phyloP scores from a whole-genome alignment of 345 rosid species.

The Camelina laxa region DNA sequence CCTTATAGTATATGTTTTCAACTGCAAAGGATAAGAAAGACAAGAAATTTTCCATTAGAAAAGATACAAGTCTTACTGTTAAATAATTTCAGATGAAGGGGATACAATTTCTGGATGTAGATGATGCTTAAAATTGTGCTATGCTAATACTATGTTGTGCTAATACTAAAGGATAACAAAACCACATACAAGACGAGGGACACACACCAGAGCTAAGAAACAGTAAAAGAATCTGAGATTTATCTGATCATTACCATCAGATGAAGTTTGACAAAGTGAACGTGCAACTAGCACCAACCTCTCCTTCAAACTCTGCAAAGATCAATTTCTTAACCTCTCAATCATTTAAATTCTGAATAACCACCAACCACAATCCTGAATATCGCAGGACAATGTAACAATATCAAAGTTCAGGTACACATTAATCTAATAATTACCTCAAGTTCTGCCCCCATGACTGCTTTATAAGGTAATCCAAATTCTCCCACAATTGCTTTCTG shows the following conservation, averaged over 20 bases:
- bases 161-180: conserved; percentile 15
- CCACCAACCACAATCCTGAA: background rate
- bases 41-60: conserved; percentile 19
- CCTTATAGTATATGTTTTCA: conserved; percentile 77
- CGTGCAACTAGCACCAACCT: conserved; percentile 62
- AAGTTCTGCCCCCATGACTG: conserved; percentile 63
- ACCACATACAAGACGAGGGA: conserved; percentile 4
- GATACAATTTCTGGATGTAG: background rate
- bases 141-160: conserved; percentile 4
- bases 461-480: conserved; percentile 71
- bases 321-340: conserved; percentile 10
- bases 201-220: background rate
- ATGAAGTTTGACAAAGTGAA: conserved; percentile 45
- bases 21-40: conserved; percentile 55
- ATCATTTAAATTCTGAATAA: background rate
- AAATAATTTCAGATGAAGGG: conserved; percentile 17
- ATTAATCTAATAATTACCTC: conserved; percentile 56
- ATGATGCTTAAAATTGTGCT: background rate
- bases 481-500: conserved; percentile 73
- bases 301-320: conserved; percentile 57
- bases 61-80: conserved; percentile 16
- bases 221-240: background rate
- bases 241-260: conserved; percentile 53
- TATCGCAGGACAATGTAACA: background rate
- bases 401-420: too few species aligned